Percentiles rank a stretch among this genome's conserved stretches.
These are phyloP conservation scores for Cryptosporidium muris DNA, from an alignment of 169 alveolate species.

Conservation along the genomic window DNA sequence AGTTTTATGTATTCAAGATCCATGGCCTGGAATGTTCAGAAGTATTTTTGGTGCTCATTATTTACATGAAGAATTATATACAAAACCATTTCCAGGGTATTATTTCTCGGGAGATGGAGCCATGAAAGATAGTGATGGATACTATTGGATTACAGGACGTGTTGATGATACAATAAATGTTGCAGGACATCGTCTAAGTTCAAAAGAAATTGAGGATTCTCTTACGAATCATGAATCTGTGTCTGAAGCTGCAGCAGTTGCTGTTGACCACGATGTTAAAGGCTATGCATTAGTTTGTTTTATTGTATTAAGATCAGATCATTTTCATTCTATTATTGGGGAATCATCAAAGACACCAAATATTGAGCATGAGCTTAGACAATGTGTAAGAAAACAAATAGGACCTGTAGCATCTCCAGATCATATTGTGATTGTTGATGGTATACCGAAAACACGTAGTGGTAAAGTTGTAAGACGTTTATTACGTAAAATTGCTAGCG, in stretches of 20 bases:
- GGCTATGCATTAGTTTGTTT: constrained; percentile 92
- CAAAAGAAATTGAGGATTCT: constrained; percentile 94
- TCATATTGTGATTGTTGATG: constrained; percentile 80
- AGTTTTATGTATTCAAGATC: constrained; percentile 83
- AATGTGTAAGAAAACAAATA: constrained; percentile 82
- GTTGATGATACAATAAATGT: constrained; percentile 95
- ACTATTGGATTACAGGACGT: constrained; percentile 94
- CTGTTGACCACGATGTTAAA: constrained; percentile 91
- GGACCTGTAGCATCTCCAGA: constrained; percentile 95
- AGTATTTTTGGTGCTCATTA: constrained; percentile 88
- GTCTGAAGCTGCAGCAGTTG: constrained; percentile 93
- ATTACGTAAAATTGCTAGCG: constrained; percentile 88
- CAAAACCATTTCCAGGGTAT: constrained; percentile 84
- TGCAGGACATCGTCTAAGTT: constrained; percentile 92
- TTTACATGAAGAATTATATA: constrained; percentile 83
- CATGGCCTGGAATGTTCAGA: constrained; percentile 92
- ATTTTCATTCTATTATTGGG: not conserved
- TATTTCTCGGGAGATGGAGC: constrained; percentile 97
- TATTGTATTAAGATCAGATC: constrained; percentile 82
- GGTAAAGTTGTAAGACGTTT: constrained; percentile 93
- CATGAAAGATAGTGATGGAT: constrained; percentile 91
- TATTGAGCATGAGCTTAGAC: constrained; percentile 61
- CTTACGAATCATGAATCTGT: constrained; percentile 85
- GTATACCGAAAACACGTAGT: constrained; percentile 92
- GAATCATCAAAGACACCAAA: constrained; percentile 32